These are phyloP conservation scores for Pulveroboletus sp. DNA, from an alignment of 768 basidiomycete species.

Conservation along the genomic window DNA sequence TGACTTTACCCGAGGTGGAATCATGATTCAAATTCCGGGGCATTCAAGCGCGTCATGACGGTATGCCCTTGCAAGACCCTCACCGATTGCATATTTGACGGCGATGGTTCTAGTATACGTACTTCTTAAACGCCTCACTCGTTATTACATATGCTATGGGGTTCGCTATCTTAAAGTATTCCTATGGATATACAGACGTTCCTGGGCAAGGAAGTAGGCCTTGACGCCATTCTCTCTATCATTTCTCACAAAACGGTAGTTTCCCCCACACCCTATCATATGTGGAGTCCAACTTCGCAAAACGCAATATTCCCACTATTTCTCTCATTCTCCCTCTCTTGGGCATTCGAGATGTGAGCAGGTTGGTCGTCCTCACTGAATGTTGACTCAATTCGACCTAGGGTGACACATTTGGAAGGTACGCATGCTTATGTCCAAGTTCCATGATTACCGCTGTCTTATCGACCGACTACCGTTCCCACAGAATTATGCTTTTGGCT, in stretches of 20 bases:
- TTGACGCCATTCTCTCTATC: neutral
- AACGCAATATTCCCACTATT: slow-evolving; percentile 60
- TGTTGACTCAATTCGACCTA: slow-evolving; percentile 22
- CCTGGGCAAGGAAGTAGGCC: slow-evolving; percentile 41
- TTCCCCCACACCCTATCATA: slow-evolving; percentile 55
- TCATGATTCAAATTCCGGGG: slow-evolving; percentile 58
- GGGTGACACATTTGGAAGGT: slow-evolving; percentile 82
- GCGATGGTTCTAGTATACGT: slow-evolving; percentile 55
- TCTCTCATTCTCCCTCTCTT: slow-evolving; percentile 58
- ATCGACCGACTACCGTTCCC: neutral
- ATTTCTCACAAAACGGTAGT: slow-evolving; percentile 37
- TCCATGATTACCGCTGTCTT: neutral
- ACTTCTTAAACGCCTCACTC: slow-evolving; percentile 58
- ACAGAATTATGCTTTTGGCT: slow-evolving; percentile 85
- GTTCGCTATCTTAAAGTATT: slow-evolving; percentile 68
- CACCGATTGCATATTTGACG: neutral
- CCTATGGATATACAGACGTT: slow-evolving; percentile 52
- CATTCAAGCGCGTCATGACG: slow-evolving; percentile 84
- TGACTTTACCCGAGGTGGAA: slow-evolving; percentile 50
- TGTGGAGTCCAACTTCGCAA: slow-evolving; percentile 48
- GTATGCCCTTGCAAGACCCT: slow-evolving; percentile 35
- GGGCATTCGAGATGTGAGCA: slow-evolving; percentile 72
- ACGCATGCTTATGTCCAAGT: neutral
- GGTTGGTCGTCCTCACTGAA: neutral
- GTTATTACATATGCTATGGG: slow-evolving; percentile 56